phyloP scores from a whole-genome alignment of 768 basidiomycete species.

The Lentinus brumalis region DNA sequence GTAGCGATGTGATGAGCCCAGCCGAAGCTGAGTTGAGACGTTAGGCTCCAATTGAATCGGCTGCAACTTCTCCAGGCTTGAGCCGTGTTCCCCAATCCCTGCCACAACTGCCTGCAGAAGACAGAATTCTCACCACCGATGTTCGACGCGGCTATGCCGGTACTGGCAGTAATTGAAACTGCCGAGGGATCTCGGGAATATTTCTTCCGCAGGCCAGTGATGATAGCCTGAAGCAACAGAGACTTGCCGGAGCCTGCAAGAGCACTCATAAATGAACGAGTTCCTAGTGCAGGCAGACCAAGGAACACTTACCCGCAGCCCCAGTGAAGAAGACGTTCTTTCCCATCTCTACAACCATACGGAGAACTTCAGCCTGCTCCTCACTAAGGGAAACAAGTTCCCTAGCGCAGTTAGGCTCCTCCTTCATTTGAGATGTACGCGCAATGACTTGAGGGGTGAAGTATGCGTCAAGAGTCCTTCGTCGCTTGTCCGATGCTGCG shows the following conservation, averaged over 20 bases:
- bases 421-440: conserved; percentile 12
- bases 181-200: conserved; percentile 43
- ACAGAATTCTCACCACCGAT: conserved; percentile 50
- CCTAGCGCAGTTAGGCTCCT: conserved; percentile 6
- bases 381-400: conserved; percentile 47
- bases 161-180: conserved; percentile 61
- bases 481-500: conserved; percentile 28
- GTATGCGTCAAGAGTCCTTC: conserved; percentile 36
- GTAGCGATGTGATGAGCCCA: too few relatives aligned
- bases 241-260: conserved; percentile 64
- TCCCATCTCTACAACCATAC: conserved; percentile 54
- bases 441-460: conserved; percentile 33
- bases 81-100: too few relatives aligned
- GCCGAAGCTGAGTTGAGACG: too few relatives aligned
- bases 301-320: conserved; percentile 50
- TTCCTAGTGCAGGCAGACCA: background rate
- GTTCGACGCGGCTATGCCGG: conserved; percentile 69
- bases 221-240: conserved; percentile 58
- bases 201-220: conserved; percentile 50
- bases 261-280: too few relatives aligned
- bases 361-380: conserved; percentile 55
- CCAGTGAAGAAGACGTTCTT: conserved; percentile 71
- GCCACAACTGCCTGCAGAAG: too few relatives aligned
- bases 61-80: too few relatives aligned
- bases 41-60: too few relatives aligned